phyloP scores from a whole-genome alignment of 2,329 filamentous ascomycete genomes.

The Dactylellina sp. region DNA sequence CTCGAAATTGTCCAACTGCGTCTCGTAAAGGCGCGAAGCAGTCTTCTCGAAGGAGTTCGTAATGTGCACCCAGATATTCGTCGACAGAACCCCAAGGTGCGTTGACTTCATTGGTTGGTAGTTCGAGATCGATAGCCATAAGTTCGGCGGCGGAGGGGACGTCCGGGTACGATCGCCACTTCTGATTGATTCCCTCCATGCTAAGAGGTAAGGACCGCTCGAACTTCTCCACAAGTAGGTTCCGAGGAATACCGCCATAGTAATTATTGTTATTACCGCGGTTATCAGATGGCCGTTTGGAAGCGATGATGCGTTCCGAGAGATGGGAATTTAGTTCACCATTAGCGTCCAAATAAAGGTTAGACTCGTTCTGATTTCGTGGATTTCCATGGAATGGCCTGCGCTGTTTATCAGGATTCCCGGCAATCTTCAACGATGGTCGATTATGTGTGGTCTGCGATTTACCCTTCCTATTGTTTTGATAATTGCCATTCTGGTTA shows the following conservation, averaged over 20 bases:
- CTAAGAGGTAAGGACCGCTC: conserved; percentile 54
- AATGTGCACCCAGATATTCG: conserved; percentile 78
- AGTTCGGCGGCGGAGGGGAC: conserved; percentile 71
- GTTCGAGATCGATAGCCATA: conserved; percentile 62
- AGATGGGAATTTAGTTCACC: conserved; percentile 55
- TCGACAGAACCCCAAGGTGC: conserved; percentile 72
- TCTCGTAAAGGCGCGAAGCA: conserved; percentile 76
- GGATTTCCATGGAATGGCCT: neutral
- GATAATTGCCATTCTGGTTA: conserved; percentile 3
- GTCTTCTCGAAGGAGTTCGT: conserved; percentile 80
- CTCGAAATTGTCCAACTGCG: conserved; percentile 71
- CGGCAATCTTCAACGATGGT: conserved; percentile 21
- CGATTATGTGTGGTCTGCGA: conserved; percentile 12
- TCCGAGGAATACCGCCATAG: conserved; percentile 20
- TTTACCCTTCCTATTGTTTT: neutral
- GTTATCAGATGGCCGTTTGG: conserved; percentile 36
- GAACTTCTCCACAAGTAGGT: conserved; percentile 50
- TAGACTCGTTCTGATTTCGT: neutral
- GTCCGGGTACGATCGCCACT: conserved; percentile 67
- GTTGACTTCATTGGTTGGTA: conserved; percentile 70
- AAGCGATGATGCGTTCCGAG: conserved; percentile 42
- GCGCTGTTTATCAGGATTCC: conserved; percentile 17
- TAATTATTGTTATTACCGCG: neutral
- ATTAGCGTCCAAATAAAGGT: neutral
- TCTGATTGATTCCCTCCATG: conserved; percentile 13